Percentiles rank a stretch among this genome's conserved stretches.
Evolutionary conservation across 306 rosid species (phyloP).

Genomic region (Ziziphus jujuba): DNA sequence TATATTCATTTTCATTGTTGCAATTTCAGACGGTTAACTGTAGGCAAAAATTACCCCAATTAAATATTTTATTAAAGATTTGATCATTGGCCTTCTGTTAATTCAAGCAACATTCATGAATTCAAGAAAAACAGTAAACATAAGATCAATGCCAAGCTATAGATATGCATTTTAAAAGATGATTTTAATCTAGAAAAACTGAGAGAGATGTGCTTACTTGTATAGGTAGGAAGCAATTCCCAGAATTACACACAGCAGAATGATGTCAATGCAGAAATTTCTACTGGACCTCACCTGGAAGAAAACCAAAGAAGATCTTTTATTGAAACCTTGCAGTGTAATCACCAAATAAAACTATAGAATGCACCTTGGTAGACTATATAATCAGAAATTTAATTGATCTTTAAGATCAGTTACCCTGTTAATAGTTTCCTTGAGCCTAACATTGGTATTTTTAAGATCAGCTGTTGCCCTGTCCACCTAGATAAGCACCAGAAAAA

Average conservation of each 20-base stretch:
- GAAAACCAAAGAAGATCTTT: constrained; percentile 23
- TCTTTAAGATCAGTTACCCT: constrained; percentile 44
- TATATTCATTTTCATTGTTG: not conserved
- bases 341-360: constrained; percentile 1
- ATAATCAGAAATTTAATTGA: not conserved
- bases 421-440: constrained; percentile 71
- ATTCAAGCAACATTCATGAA: not conserved
- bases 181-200: too few species aligned
- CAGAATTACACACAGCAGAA: constrained; percentile 72
- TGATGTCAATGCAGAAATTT: constrained; percentile 86
- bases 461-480: constrained; percentile 70
- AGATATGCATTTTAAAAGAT: not conserved
- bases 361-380: constrained; percentile 1
- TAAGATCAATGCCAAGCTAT: not conserved
- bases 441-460: constrained; percentile 57
- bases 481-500: constrained; percentile 37
- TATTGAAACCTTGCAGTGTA: constrained; percentile 14
- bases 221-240: constrained; percentile 66
- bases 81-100: not conserved
- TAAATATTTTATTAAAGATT: not conserved
- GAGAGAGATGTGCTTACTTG: constrained; percentile 50
- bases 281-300: constrained; percentile 78
- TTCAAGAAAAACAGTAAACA: not conserved
- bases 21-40: not conserved
- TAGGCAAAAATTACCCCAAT: not conserved